Conservation (phyloP, 495 filamentous ascomycete species). For the Lasiosphaeris hirsuta region DNA sequence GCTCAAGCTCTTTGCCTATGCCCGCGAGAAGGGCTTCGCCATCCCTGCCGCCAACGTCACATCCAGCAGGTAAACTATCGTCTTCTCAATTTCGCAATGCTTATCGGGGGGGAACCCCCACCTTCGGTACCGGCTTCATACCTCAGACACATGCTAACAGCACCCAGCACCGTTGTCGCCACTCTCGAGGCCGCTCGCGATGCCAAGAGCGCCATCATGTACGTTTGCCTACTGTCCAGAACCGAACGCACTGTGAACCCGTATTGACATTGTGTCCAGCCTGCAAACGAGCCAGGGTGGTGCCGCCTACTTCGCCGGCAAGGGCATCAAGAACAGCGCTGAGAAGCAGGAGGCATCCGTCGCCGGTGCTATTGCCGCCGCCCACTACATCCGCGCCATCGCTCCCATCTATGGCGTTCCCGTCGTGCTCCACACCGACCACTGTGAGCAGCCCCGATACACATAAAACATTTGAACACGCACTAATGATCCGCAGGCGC, state of each 20-base stretch:
- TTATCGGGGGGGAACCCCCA: too few species aligned
- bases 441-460: slow-evolving; percentile 48
- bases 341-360: slow-evolving; percentile 81
- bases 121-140: too few species aligned
- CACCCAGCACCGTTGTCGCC: slow-evolving; percentile 79
- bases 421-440: slow-evolving; percentile 67
- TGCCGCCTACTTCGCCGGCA: slow-evolving; percentile 91
- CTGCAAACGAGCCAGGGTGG: slow-evolving; percentile 63
- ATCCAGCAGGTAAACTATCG: slow-evolving; percentile 37
- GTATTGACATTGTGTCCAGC: slow-evolving; percentile 8
- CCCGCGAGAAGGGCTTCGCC: slow-evolving; percentile 78
- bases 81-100: too few species aligned
- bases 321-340: slow-evolving; percentile 76
- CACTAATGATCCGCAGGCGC: slow-evolving; percentile 34
- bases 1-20: slow-evolving; percentile 75
- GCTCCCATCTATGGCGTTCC: slow-evolving; percentile 87
- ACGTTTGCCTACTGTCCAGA: neutral
- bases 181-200: slow-evolving; percentile 92
- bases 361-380: slow-evolving; percentile 78
- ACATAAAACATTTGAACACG: too few species aligned
- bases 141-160: too few species aligned
- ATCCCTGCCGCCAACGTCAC: slow-evolving; percentile 88
- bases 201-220: slow-evolving; percentile 76
- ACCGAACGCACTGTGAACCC: neutral
- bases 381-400: slow-evolving; percentile 88